Evolutionary conservation across 2,329 filamentous ascomycete genomes (phyloP).

Genomic region (Alternaria conjuncta): DNA sequence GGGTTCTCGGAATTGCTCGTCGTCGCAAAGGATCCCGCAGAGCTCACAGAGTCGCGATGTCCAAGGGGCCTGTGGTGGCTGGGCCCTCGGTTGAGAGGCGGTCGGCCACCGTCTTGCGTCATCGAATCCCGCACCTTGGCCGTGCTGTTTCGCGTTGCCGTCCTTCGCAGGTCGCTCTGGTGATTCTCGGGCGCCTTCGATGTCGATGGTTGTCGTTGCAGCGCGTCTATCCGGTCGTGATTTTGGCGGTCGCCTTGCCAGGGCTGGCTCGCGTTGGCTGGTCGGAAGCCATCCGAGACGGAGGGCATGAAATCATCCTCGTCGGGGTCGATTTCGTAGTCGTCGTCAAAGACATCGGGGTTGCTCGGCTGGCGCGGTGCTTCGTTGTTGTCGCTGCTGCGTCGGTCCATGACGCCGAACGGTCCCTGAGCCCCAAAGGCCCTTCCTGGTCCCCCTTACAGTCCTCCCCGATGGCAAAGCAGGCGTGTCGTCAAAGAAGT

Average conservation of each 20-base stretch:
- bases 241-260: slow-evolving; percentile 29
- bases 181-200: slow-evolving; percentile 30
- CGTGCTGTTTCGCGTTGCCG: slow-evolving; percentile 47
- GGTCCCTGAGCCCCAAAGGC: slow-evolving; percentile 40
- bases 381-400: slow-evolving; percentile 41
- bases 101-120: slow-evolving; percentile 31
- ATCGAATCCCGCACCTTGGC: slow-evolving; percentile 39
- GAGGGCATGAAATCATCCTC: slow-evolving; percentile 52
- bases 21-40: slow-evolving; percentile 51
- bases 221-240: slow-evolving; percentile 30
- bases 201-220: slow-evolving; percentile 32
- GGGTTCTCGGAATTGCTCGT: slow-evolving; percentile 63
- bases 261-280: slow-evolving; percentile 36
- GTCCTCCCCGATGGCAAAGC: slow-evolving; percentile 27
- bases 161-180: slow-evolving; percentile 33
- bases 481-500: slow-evolving; percentile 14
- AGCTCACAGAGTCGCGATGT: slow-evolving; percentile 47
- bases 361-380: slow-evolving; percentile 38
- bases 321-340: slow-evolving; percentile 51
- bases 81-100: slow-evolving; percentile 28
- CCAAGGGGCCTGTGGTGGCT: slow-evolving; percentile 37
- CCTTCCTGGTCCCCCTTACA: slow-evolving; percentile 29
- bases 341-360: slow-evolving; percentile 57
- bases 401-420: slow-evolving; percentile 48
- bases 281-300: slow-evolving; percentile 56